Conservation (phyloP, 108 stramenopile genomes). For the Stephanodiscus minutulus region DNA sequence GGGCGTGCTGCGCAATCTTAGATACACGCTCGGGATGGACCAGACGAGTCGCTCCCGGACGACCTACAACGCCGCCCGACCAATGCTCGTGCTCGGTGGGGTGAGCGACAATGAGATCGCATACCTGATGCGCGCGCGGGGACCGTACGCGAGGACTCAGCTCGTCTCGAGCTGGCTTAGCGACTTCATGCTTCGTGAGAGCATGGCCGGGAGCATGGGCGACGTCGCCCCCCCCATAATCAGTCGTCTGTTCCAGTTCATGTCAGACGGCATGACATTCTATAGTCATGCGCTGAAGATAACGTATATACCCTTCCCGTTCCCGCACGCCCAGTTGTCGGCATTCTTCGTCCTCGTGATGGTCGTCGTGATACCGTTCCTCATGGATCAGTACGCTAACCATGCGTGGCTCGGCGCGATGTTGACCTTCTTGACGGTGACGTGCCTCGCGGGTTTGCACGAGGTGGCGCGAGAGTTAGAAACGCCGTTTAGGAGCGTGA, state of each 20-base stretch:
- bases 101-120: constrained; percentile 71
- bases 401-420: constrained; percentile 51
- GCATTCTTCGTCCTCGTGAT: constrained; percentile 61
- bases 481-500: constrained; percentile 78
- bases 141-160: constrained; percentile 70
- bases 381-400: constrained; percentile 74
- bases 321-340: constrained; percentile 74
- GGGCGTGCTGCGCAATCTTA: constrained; percentile 17
- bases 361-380: constrained; percentile 54
- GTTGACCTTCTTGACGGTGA: constrained; percentile 66
- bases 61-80: constrained; percentile 62
- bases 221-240: constrained; percentile 73
- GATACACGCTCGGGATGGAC: constrained; percentile 55
- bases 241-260: constrained; percentile 68
- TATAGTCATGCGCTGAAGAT: constrained; percentile 84
- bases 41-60: constrained; percentile 54
- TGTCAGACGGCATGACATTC: constrained; percentile 74
- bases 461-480: constrained; percentile 83
- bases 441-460: constrained; percentile 68
- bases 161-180: constrained; percentile 73
- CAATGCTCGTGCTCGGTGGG: constrained; percentile 77
- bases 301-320: constrained; percentile 77
- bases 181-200: constrained; percentile 78
- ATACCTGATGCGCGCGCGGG: constrained; percentile 68
- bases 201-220: constrained; percentile 68